phyloP scores from a whole-genome alignment of 345 rosid genomes.

The Ceriops zippeliana region DNA sequence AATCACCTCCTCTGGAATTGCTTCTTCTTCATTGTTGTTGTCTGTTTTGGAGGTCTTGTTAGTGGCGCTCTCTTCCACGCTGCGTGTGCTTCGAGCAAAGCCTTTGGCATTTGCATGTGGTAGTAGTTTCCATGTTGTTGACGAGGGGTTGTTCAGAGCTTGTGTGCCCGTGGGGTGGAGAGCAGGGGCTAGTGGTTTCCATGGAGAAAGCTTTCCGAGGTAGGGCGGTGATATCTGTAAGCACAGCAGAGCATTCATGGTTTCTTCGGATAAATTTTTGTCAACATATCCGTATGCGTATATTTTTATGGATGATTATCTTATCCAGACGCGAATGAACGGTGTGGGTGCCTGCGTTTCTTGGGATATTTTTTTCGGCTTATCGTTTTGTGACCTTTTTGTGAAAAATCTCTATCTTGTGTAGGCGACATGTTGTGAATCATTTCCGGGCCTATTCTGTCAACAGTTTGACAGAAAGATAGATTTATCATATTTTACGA shows the following conservation, averaged over 20 bases:
- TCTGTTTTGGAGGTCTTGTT: constrained; percentile 13
- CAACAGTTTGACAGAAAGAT: no score
- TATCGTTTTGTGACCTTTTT: neutral
- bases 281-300: neutral
- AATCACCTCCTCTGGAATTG: constrained; percentile 48
- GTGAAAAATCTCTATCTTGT: neutral
- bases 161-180: constrained; percentile 11
- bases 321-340: constrained; percentile 12
- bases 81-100: constrained; percentile 22
- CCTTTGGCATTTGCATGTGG: constrained; percentile 47
- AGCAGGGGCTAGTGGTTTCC: constrained; percentile 12
- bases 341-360: neutral
- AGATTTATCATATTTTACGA: no score
- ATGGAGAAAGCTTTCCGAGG: constrained; percentile 21
- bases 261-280: neutral
- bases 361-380: neutral
- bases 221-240: constrained; percentile 24
- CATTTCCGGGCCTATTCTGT: no score
- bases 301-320: neutral
- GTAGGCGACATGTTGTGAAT: no score
- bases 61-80: constrained; percentile 8
- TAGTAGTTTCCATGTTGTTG: constrained; percentile 22
- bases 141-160: neutral
- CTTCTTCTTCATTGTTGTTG: constrained; percentile 32
- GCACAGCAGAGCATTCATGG: constrained; percentile 42